phyloP scores from a whole-genome alignment of 345 rosid species.

The Pistacia atlantica region DNA sequence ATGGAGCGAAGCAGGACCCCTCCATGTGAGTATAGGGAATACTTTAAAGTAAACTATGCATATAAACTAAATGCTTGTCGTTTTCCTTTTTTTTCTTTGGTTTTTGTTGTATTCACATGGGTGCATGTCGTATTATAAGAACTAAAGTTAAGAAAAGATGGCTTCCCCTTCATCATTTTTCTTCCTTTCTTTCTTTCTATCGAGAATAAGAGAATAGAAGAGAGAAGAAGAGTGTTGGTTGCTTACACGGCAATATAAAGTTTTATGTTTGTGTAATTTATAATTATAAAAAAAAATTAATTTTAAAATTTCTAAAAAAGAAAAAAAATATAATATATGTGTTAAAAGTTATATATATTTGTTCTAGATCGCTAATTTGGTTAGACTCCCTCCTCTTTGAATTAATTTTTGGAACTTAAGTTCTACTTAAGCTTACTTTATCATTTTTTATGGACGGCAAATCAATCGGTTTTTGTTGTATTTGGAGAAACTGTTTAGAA shows the following conservation, averaged over 20 bases:
- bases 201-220: not conserved
- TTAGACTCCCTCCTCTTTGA: no score
- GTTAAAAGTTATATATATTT: no score
- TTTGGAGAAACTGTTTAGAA: no score
- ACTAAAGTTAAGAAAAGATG: not conserved
- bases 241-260: not conserved
- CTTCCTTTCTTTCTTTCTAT: no score
- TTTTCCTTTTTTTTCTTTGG: constrained; percentile 15
- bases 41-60: constrained; percentile 15
- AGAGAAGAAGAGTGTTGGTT: not conserved
- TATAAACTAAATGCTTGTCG: constrained; percentile 11
- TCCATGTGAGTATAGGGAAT: constrained; percentile 23
- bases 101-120: constrained; percentile 20
- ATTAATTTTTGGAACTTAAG: no score
- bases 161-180: not conserved
- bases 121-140: not conserved
- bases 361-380: no score
- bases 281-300: no score
- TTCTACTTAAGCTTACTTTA: no score
- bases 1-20: constrained; percentile 24
- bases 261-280: not conserved
- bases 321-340: no score
- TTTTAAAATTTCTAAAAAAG: no score
- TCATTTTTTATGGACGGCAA: no score
- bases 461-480: no score